Evolutionary conservation across 495 filamentous ascomycete genomes (phyloP).

Genomic region (Monascus purpureus): DNA sequence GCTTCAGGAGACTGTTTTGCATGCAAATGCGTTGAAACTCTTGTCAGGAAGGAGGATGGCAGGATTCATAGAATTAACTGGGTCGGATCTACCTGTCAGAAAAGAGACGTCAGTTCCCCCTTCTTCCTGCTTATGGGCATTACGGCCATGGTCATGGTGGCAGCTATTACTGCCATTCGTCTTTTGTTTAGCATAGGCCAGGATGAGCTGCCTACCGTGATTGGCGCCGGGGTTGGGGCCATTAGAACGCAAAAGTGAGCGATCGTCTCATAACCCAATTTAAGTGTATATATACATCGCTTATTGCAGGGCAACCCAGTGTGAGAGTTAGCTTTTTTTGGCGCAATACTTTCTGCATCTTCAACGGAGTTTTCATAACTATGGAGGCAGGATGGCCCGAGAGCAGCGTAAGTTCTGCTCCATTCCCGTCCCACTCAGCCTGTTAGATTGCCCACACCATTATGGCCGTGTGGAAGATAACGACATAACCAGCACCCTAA

Average conservation of each 20-base stretch:
- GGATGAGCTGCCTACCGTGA: constrained; percentile 68
- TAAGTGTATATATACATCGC: not conserved
- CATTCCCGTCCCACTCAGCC: too few species aligned
- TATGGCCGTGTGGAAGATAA: too few species aligned
- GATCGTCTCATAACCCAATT: not conserved
- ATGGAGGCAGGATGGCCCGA: too few species aligned
- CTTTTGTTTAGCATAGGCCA: constrained; percentile 67
- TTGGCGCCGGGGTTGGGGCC: constrained; percentile 68
- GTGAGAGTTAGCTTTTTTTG: too few species aligned
- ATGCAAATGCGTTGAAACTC: constrained; percentile 52
- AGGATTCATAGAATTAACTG: constrained; percentile 43
- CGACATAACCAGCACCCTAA: too few species aligned
- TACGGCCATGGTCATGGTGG: constrained; percentile 44
- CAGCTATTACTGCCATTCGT: constrained; percentile 52
- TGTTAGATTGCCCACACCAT: too few species aligned
- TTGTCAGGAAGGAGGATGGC: constrained; percentile 32
- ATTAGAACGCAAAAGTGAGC: constrained; percentile 29
- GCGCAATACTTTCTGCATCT: too few species aligned
- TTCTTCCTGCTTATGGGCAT: constrained; percentile 77
- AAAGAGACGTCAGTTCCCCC: constrained; percentile 71
- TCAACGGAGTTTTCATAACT: too few species aligned
- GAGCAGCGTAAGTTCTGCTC: too few species aligned
- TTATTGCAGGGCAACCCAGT: too few species aligned
- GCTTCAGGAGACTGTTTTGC: constrained; percentile 48
- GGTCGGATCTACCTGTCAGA: constrained; percentile 81